Base-by-base conservation (phyloP, 2,329 filamentous ascomycete genomes). In the Colletotrichum simmondsii region DNA sequence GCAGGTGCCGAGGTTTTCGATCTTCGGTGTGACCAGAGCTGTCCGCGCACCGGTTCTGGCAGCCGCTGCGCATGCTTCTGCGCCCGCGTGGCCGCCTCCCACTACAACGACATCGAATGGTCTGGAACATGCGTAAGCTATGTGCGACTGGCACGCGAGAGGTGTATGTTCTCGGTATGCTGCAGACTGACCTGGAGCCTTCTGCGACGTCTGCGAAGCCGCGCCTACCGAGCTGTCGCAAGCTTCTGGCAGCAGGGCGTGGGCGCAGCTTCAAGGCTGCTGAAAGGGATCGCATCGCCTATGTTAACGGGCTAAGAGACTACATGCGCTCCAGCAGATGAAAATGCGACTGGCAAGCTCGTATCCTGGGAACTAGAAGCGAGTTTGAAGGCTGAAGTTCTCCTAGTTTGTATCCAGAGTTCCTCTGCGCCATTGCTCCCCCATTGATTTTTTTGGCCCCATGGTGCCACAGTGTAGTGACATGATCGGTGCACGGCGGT, bases 41-140 rank as follows among this genome's bases (percentile, higher is more conserved):
- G 97, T 98, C 78, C 92, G 92, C 62, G 96, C 97, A 65, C 97
- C 97, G 19, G 94, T 90, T 78, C 97, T 91, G 57, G 97, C 97
- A 16, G 97, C 94, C 2, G 96, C 97, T 12, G 97, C 93, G 76
- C 94, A 96, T 72, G 97, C 97, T 87, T 99, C 97, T 65, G 95
- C 94, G 61, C 97, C 97, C 69, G 97, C 97, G 86, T 99, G 97
- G 32, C 97, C 97, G 73, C 97, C 97, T 67, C 97, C 97, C 75
- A 99, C 95, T 2, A 99, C 95, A 46, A 99, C 88, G 62, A 99
- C 97, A 89, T 99, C 96, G 80, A 94, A 97, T 1, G 90, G 88
- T 71, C 92, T 94, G 74, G 37, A 19, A 52, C 16, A 26, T 7
- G 7, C 5, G 22, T 71, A 8, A 71, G 56, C 24, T 26, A 46